phyloP scores from a whole-genome alignment of 371 early-diverging fungal genomes.

The Actinomortierella ambigua region DNA sequence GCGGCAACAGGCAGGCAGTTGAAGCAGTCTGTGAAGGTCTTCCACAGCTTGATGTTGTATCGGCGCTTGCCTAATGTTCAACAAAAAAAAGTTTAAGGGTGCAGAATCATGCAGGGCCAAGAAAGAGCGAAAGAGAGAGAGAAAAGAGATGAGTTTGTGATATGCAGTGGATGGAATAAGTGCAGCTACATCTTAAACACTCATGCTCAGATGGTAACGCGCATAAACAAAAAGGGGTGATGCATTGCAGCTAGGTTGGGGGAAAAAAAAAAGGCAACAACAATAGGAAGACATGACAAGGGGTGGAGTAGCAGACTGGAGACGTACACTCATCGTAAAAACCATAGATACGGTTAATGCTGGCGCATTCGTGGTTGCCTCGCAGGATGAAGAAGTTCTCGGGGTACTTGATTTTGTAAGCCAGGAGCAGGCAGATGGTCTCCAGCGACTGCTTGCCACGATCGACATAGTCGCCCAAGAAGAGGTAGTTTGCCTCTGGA shows the following conservation, averaged over 20 bases:
- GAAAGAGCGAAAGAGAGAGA: not conserved
- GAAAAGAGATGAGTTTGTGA: not conserved
- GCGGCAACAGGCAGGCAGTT: slow-evolving; percentile 95
- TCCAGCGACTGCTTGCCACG: slow-evolving; percentile 97
- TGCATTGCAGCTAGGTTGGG: slow-evolving; percentile 2
- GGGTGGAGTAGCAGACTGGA: not conserved
- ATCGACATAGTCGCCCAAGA: slow-evolving; percentile 98
- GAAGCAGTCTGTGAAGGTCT: slow-evolving; percentile 92
- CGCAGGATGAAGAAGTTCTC: slow-evolving; percentile 94
- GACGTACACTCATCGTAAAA: slow-evolving; percentile 98
- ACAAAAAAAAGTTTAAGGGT: slow-evolving; percentile 1
- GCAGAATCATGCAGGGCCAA: not conserved
- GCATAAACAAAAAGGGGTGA: not conserved
- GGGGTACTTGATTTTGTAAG: slow-evolving; percentile 96
- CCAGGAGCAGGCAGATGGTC: slow-evolving; percentile 89
- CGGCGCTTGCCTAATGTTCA: slow-evolving; percentile 75
- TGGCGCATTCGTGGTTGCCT: slow-evolving; percentile 98
- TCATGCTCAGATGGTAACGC: not conserved
- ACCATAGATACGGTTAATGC: slow-evolving; percentile 96
- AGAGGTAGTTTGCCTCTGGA: slow-evolving; percentile 89
- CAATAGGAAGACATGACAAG: not conserved
- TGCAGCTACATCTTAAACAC: not conserved
- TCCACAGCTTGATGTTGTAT: slow-evolving; percentile 94
- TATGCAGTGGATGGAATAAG: too few relatives aligned
- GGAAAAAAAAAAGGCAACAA: not conserved